Conservation (phyloP, 2,329 filamentous ascomycete genomes). For the Seiridium cupressi region DNA sequence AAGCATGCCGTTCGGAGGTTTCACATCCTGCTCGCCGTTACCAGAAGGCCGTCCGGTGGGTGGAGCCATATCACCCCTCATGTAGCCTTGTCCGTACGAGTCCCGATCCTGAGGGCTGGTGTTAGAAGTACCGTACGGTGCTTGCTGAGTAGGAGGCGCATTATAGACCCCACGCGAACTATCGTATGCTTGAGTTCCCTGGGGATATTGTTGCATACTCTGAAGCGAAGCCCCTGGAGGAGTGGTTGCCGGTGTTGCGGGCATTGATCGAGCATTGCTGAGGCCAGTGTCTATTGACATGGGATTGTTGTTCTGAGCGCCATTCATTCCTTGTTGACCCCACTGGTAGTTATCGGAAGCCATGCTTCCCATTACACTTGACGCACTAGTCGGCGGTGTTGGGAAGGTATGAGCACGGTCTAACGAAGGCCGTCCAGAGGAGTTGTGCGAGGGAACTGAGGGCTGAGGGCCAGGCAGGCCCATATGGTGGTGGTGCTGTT, state of each 20-base stretch:
- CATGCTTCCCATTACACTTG: conserved; percentile 75
- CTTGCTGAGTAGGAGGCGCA: conserved; percentile 65
- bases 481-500: conserved; percentile 62
- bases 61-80: conserved; percentile 83
- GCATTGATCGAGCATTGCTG: conserved; percentile 80
- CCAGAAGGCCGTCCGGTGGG: conserved; percentile 63
- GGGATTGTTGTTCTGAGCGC: conserved; percentile 63
- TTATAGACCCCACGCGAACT: conserved; percentile 77
- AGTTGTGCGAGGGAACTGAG: conserved; percentile 64
- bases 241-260: conserved; percentile 86
- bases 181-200: conserved; percentile 70
- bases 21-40: conserved; percentile 63
- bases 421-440: conserved; percentile 70
- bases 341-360: conserved; percentile 80
- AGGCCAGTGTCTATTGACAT: conserved; percentile 80
- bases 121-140: conserved; percentile 66
- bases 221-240: conserved; percentile 77
- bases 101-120: conserved; percentile 56
- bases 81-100: conserved; percentile 68
- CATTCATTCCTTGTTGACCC: conserved; percentile 61
- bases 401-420: conserved; percentile 92
- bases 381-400: conserved; percentile 90
- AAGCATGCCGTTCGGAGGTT: conserved; percentile 66
- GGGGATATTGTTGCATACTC: conserved; percentile 75
- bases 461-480: conserved; percentile 55